Evolutionary conservation across 2,329 filamentous ascomycete genomes (phyloP).

Genomic region (Malbranchea cinnamomea): DNA sequence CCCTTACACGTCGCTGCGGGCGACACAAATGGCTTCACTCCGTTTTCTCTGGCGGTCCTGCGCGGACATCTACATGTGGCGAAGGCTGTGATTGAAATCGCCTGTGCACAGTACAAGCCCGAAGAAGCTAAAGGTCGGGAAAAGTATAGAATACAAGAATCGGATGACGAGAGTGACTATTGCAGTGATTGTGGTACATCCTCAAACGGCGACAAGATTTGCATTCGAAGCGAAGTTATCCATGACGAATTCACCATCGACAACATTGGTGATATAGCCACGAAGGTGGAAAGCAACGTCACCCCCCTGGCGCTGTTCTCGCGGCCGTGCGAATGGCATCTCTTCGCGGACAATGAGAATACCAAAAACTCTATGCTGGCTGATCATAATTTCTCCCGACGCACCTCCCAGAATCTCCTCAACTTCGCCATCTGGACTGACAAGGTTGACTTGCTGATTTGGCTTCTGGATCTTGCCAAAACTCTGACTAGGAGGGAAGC

Average conservation of each 20-base stretch:
- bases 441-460: constrained; percentile 39
- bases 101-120: constrained; percentile 51
- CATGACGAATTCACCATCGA: constrained; percentile 61
- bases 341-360: constrained; percentile 13
- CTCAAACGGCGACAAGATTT: background rate
- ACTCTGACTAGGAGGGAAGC: constrained; percentile 9
- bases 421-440: constrained; percentile 37
- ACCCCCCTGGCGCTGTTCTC: constrained; percentile 41
- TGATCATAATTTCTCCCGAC: background rate
- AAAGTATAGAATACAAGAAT: constrained; percentile 21
- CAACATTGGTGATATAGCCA: constrained; percentile 54
- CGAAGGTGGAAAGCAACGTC: constrained; percentile 49
- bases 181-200: constrained; percentile 1
- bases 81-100: constrained; percentile 53
- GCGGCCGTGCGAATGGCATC: constrained; percentile 21
- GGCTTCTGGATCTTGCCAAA: constrained; percentile 40
- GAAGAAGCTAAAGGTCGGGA: constrained; percentile 35
- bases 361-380: background rate
- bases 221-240: constrained; percentile 35
- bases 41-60: constrained; percentile 54
- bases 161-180: constrained; percentile 11
- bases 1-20: constrained; percentile 50
- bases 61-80: constrained; percentile 51
- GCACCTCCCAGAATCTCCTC: constrained; percentile 16
- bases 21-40: constrained; percentile 38